Base-by-base conservation (phyloP, 257 asterid genomes). In the Marsdenia floribunda region DNA sequence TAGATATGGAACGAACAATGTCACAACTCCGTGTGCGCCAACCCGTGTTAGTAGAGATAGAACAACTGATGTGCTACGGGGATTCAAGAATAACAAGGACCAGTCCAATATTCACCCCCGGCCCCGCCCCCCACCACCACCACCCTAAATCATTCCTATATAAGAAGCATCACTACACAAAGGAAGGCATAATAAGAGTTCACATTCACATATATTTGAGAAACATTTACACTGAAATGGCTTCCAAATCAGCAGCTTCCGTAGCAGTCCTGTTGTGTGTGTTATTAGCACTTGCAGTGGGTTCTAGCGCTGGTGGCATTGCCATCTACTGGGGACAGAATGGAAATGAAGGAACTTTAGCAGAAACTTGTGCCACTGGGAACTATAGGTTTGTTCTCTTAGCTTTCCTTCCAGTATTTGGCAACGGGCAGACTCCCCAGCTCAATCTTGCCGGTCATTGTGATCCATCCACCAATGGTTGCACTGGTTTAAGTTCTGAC, bases 381-480 rank as follows among this genome's bases (percentile, higher is more conserved):
- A 81, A 81, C 71, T 83, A 79, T 63, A 33, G 70, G 1, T 79
- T 66, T 11, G 85, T 82, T 22, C 81, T 79, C 74, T 2, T 86
- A 38, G 87, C 89, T 3, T 83, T 85, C 63, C 88, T 80, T 6
- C 57, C 86, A 22, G 75, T 81, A 0, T 82, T 85, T 26, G 87
- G 84, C 77, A 78, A 75, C 63, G 85, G 82, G 21, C 77, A 82
- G 53, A 74, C 81, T 26, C 84, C 82, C 19, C 66, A 72, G 82
- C 74, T 86, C 80, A 82, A 84, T 75, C 88, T 84, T 26, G 85
- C 87, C 0, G 83, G 88, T 40, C 88, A 87, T 64, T 87, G 86
- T 22, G 84, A 85, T 79, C 91, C 89, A 14, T 81, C 77, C 73
- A 73, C 71, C 18, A 78, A 73, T 29, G 86, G 85, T 13, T 87